Conservation (phyloP, 305 asterid genomes). For the Fraxinus floribunda region DNA sequence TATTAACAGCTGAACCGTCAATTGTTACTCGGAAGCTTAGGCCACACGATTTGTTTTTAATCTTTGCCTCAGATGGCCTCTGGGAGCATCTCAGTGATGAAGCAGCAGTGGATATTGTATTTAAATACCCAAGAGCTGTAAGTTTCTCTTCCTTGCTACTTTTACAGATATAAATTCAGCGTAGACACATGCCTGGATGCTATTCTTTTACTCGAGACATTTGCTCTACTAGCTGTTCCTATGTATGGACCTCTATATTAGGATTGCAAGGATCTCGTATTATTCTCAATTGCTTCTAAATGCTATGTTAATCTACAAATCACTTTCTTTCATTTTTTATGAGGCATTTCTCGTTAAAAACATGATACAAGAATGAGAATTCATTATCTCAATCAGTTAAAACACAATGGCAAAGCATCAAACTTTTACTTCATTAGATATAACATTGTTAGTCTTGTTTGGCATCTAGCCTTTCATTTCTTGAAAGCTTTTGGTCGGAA, state of each 20-base stretch:
- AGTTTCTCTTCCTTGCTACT: constrained; percentile 41
- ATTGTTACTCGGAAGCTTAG: constrained; percentile 68
- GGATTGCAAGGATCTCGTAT: background rate
- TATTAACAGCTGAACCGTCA: constrained; percentile 90
- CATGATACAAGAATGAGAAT: background rate
- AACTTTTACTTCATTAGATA: background rate
- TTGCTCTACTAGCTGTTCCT: background rate
- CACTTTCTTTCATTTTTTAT: background rate
- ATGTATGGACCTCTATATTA: background rate
- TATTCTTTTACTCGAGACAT: background rate
- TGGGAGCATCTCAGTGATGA: constrained; percentile 94
- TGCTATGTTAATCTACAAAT: background rate
- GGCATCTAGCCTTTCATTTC: background rate
- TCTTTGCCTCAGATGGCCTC: constrained; percentile 97
- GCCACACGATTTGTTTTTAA: constrained; percentile 76
- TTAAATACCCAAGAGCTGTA: constrained; percentile 77
- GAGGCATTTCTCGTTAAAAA: background rate
- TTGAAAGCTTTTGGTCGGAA: background rate
- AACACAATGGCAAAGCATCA: background rate
- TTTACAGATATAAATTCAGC: background rate
- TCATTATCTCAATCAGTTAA: background rate
- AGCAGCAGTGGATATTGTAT: constrained; percentile 75
- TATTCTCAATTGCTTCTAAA: background rate
- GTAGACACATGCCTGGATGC: background rate
- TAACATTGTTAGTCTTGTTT: background rate